Percentiles rank a stretch among this genome's conserved stretches.
Evolutionary conservation across 2,329 filamentous ascomycete genomes (phyloP).

Genomic region (Cladosporium sp.): DNA sequence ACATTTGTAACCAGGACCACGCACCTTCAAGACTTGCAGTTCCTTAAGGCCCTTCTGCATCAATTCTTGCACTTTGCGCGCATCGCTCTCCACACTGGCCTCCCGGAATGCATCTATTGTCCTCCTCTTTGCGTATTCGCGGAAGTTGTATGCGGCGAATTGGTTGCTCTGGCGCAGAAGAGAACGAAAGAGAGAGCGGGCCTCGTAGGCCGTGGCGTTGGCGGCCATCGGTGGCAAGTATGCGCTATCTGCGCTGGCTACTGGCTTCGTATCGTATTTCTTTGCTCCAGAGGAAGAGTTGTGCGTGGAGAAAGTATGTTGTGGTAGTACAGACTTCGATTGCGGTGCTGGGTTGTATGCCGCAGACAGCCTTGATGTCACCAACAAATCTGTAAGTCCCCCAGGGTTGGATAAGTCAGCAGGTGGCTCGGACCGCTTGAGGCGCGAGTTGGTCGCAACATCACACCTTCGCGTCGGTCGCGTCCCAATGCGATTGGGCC

Average conservation of each 20-base stretch:
- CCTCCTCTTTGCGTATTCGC: slow-evolving; percentile 89
- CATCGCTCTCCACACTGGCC: slow-evolving; percentile 67
- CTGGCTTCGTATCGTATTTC: not conserved
- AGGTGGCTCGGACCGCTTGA: not conserved
- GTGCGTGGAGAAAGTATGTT: not conserved
- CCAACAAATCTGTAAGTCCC: slow-evolving; percentile 1
- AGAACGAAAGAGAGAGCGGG: slow-evolving; percentile 65
- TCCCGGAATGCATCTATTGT: slow-evolving; percentile 89
- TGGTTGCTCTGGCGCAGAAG: slow-evolving; percentile 80
- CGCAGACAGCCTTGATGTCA: not conserved
- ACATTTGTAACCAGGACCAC: slow-evolving; percentile 26
- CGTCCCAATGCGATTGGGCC: not conserved
- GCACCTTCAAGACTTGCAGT: slow-evolving; percentile 84
- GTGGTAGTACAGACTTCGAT: not conserved
- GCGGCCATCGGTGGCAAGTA: not conserved
- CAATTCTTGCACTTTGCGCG: slow-evolving; percentile 76
- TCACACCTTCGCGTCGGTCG: not conserved
- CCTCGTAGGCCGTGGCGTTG: slow-evolving; percentile 19
- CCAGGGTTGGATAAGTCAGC: not conserved
- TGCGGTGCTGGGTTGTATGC: not conserved
- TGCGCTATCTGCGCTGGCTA: not conserved
- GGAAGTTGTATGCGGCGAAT: slow-evolving; percentile 94
- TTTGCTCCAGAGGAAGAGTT: not conserved
- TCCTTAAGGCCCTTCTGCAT: slow-evolving; percentile 85
- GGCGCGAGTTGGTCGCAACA: not conserved